Evolutionary conservation across 495 filamentous ascomycete species (phyloP).

Genomic region (Annulohypoxylon moriforme): DNA sequence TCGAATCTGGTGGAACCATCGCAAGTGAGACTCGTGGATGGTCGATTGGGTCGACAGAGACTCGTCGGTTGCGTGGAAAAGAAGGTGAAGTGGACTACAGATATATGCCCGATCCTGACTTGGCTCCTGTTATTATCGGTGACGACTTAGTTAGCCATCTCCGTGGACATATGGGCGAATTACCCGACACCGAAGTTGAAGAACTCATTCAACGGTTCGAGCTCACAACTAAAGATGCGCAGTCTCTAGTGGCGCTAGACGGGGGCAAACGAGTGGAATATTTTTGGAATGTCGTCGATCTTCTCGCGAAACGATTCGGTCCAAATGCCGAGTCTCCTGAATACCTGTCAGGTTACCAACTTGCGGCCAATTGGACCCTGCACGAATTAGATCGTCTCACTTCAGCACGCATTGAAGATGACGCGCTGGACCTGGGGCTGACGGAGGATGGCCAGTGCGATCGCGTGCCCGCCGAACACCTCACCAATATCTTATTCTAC

Average conservation of each 20-base stretch:
- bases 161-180: slow-evolving; percentile 65
- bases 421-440: slow-evolving; percentile 52
- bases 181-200: slow-evolving; percentile 76
- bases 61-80: slow-evolving; percentile 85
- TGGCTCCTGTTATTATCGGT: slow-evolving; percentile 81
- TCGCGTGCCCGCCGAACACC: slow-evolving; percentile 66
- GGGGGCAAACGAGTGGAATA: slow-evolving; percentile 84
- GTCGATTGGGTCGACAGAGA: slow-evolving; percentile 81
- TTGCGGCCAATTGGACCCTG: slow-evolving; percentile 78
- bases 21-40: slow-evolving; percentile 94
- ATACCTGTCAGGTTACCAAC: slow-evolving; percentile 35
- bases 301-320: slow-evolving; percentile 57
- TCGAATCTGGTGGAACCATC: slow-evolving; percentile 81
- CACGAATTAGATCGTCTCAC: slow-evolving; percentile 87
- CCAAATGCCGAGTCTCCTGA: slow-evolving; percentile 41
- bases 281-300: slow-evolving; percentile 77
- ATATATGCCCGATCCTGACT: slow-evolving; percentile 98
- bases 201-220: slow-evolving; percentile 68
- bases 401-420: slow-evolving; percentile 50
- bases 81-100: slow-evolving; percentile 97
- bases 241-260: slow-evolving; percentile 81
- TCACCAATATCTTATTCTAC: slow-evolving; percentile 75
- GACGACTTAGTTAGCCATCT: slow-evolving; percentile 74
- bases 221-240: slow-evolving; percentile 86
- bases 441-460: slow-evolving; percentile 55